Conservation (phyloP, 2,329 filamentous ascomycete species). For the Colletotrichum incanum region DNA sequence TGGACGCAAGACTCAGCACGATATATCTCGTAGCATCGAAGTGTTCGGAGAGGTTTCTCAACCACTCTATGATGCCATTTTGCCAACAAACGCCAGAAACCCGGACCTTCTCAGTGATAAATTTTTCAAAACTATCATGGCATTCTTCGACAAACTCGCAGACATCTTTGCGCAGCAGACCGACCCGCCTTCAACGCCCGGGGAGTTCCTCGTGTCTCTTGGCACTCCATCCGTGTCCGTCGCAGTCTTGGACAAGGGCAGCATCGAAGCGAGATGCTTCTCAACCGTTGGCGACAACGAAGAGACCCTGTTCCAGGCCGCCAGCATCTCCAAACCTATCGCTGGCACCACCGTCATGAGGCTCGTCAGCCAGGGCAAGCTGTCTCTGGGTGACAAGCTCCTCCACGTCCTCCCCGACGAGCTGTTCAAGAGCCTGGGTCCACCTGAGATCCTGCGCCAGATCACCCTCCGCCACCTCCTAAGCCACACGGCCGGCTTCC, state of each 20-base stretch:
- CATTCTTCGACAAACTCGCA: constrained; percentile 22
- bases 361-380: constrained; percentile 16
- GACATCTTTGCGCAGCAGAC: constrained; percentile 15
- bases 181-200: background rate
- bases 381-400: constrained; percentile 22
- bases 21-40: too few species aligned
- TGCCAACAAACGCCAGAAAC: background rate
- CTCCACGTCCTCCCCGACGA: constrained; percentile 13
- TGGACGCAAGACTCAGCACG: background rate
- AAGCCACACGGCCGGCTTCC: constrained; percentile 22
- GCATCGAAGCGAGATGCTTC: constrained; percentile 27
- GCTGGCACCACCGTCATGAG: constrained; percentile 31
- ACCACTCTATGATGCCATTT: background rate
- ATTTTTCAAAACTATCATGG: background rate
- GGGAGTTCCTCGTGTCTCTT: constrained; percentile 15
- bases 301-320: constrained; percentile 27
- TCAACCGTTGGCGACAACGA: constrained; percentile 20
- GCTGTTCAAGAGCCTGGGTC: constrained; percentile 19
- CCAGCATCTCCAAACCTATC: constrained; percentile 31
- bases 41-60: background rate
- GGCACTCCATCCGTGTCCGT: constrained; percentile 29
- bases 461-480: constrained; percentile 26
- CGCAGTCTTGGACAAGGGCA: constrained; percentile 24
- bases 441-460: background rate
- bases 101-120: background rate